phyloP scores from a whole-genome alignment of 2,329 filamentous ascomycete genomes.

The Calonectria fujianensis region DNA sequence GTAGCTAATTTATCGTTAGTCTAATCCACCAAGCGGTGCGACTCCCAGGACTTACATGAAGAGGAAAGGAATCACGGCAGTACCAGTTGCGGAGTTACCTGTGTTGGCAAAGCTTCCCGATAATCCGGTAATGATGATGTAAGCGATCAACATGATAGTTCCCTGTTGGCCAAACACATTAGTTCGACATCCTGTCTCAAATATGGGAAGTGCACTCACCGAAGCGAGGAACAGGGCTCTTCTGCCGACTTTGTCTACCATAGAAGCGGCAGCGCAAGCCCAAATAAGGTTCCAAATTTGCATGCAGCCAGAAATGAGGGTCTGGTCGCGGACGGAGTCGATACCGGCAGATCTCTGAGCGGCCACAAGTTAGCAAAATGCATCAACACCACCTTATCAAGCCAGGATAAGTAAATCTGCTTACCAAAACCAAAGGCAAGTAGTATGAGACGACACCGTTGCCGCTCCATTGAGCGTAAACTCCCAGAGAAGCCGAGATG shows the following conservation, averaged over 20 bases:
- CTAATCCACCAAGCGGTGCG: neutral
- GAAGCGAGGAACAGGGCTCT: slow-evolving; percentile 24
- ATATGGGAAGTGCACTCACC: neutral
- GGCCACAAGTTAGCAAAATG: neutral
- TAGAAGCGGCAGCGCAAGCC: slow-evolving; percentile 17
- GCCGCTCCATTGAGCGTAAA: slow-evolving; percentile 55
- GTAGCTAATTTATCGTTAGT: slow-evolving; percentile 54
- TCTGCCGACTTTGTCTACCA: slow-evolving; percentile 33
- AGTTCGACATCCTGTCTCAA: too few relatives aligned
- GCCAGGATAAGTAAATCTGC: neutral
- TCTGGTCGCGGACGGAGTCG: slow-evolving; percentile 54
- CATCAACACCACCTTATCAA: neutral
- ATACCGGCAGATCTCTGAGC: slow-evolving; percentile 57
- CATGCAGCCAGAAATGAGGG: slow-evolving; percentile 34
- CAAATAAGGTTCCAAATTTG: slow-evolving; percentile 37
- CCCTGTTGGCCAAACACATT: slow-evolving; percentile 19
- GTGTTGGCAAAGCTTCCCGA: slow-evolving; percentile 33
- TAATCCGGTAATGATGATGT: slow-evolving; percentile 36
- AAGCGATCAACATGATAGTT: slow-evolving; percentile 32
- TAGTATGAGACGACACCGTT: slow-evolving; percentile 63
- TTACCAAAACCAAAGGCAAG: slow-evolving; percentile 58
- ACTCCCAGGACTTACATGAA: slow-evolving; percentile 8
- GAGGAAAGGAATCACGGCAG: slow-evolving; percentile 21
- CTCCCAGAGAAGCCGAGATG: slow-evolving; percentile 52
- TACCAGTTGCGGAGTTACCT: slow-evolving; percentile 18